Percentiles rank a stretch among this genome's conserved stretches.
Evolutionary conservation across 176 grass and related monocot genomes (phyloP).

Genomic region (Oryza longistaminata): DNA sequence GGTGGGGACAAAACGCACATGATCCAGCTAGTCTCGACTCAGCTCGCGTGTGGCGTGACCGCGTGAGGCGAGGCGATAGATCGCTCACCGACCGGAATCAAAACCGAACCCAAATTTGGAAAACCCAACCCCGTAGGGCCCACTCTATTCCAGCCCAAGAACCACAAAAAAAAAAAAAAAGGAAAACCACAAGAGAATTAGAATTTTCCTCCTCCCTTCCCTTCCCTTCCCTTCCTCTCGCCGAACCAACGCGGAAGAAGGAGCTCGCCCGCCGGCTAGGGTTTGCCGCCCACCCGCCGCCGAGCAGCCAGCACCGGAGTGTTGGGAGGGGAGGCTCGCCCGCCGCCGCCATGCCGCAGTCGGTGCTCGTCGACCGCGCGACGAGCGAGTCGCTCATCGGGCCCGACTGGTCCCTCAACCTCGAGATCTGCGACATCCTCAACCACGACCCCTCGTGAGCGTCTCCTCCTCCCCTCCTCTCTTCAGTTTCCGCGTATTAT

Average conservation of each 20-base stretch:
- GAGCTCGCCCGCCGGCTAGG: constrained; percentile 37
- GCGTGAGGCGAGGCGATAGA: no score
- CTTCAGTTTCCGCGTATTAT: background rate
- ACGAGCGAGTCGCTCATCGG: constrained; percentile 80
- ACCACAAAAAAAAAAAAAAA: background rate
- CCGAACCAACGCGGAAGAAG: constrained; percentile 20
- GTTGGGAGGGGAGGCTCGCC: background rate
- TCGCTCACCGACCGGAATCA: background rate
- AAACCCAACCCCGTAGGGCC: background rate
- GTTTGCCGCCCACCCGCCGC: constrained; percentile 29
- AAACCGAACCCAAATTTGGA: background rate
- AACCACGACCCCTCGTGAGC: constrained; percentile 83
- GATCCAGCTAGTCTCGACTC: no score
- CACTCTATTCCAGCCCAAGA: constrained; percentile 9
- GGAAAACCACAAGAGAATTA: background rate
- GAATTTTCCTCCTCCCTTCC: constrained; percentile 30
- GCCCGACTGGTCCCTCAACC: constrained; percentile 84
- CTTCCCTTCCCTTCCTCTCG: background rate
- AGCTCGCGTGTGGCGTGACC: no score
- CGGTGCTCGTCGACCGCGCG: constrained; percentile 73
- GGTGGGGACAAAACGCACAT: no score
- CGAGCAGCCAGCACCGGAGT: background rate
- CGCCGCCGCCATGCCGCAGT: constrained; percentile 42
- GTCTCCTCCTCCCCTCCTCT: background rate
- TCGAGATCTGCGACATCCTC: constrained; percentile 97